Evolutionary conservation across 2,329 filamentous ascomycete species (phyloP).

Genomic region (Tolypocladium ovalisporum): DNA sequence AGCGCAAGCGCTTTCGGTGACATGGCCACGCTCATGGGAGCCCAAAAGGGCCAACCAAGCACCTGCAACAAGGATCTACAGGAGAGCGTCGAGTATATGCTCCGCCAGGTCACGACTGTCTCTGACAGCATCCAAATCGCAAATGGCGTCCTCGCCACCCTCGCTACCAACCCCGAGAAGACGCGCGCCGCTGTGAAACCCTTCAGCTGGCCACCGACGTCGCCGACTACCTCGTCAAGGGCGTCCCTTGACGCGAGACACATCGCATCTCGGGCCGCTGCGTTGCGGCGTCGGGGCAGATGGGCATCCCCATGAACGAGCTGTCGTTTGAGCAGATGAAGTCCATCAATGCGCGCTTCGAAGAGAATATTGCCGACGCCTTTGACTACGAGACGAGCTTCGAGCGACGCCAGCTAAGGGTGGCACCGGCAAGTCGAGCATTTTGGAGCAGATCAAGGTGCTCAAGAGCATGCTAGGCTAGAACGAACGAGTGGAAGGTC

Average conservation of each 20-base stretch:
- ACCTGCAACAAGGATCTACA: constrained; percentile 93
- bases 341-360: constrained; percentile 58
- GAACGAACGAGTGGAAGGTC: neutral
- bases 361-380: constrained; percentile 55
- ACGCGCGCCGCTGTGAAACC: constrained; percentile 72
- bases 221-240: constrained; percentile 55
- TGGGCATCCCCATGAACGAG: constrained; percentile 57
- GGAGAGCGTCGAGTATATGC: constrained; percentile 75
- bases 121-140: constrained; percentile 74
- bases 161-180: constrained; percentile 57
- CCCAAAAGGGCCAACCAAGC: constrained; percentile 58
- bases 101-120: constrained; percentile 75
- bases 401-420: constrained; percentile 69
- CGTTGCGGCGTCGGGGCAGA: constrained; percentile 24
- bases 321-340: constrained; percentile 56
- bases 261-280: constrained; percentile 67
- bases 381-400: constrained; percentile 79
- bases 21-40: constrained; percentile 67
- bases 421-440: constrained; percentile 62
- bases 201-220: constrained; percentile 68
- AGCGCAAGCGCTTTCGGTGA: constrained; percentile 67
- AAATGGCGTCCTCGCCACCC: constrained; percentile 66
- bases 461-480: constrained; percentile 24
- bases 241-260: constrained; percentile 68
- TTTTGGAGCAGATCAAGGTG: constrained; percentile 52